Base-by-base conservation (phyloP, 805 yeast species). In the Myxozyma kluyveri region DNA sequence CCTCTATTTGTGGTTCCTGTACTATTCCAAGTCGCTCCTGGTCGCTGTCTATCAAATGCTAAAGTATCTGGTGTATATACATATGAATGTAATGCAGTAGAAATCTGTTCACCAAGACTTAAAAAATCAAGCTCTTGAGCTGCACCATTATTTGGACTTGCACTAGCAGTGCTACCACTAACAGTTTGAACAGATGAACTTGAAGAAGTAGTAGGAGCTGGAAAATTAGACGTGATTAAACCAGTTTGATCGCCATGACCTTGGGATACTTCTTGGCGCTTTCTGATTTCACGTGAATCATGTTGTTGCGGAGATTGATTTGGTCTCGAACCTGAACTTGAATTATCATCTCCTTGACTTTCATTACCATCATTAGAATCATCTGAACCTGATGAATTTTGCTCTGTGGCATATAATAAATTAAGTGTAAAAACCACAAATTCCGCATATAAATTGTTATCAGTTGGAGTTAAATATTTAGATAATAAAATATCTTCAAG, bases 41-140 rank as follows among this genome's bases (percentile, higher is more conserved):
- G 2, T 9, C 17, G 24, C 14, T 14, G 9, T 3, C 59, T 41
- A 21, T 53, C 59, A 2, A 21, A 3, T 5, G 17, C 37, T 2
- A 55, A 45, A 7, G 10, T 18, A n/a, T 19, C 10, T 6, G 57
- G 59, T 12, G 59, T 55, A 36, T 53, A 55, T 5, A 42, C 47
- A 31, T 49, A 52, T 18, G 32, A n/a, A 2, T 24, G 32, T 27
- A 55, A n/a, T 10, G 21, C 12, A 18, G 9, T 3, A 7, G 19
- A 7, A 32, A 55, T 53, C 41, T 48, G 50, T 14, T 9, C 9
- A 9, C 12, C 9, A 9, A 29, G 9, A 29, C 33, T 29, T 9
- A 9, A 9, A 29, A 9, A 14, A 29, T 29, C 33, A 29, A 29
- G 33, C 33, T 14, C 12, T 14, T 29, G 33, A 9, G 9, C 12